Conservation (phyloP, 345 rosid genomes). For the Carallia brachiata region DNA sequence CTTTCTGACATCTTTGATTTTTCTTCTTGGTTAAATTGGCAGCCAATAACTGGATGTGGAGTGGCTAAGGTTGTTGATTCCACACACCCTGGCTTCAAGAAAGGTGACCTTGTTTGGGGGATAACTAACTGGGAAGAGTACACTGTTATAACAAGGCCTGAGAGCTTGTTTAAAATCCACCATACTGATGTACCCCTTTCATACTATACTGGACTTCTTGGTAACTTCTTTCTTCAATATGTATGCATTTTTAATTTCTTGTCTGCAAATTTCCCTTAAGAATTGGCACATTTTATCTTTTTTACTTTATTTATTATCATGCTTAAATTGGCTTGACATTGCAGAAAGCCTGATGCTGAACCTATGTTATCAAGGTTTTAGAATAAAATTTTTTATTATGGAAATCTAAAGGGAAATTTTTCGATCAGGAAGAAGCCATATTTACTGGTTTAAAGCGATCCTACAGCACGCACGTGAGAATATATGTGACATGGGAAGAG, state of each 20-base stretch:
- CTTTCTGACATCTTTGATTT: not conserved
- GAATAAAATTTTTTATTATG: no score
- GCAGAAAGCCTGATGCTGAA: no score
- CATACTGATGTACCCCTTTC: slow-evolving; percentile 26
- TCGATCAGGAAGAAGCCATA: no score
- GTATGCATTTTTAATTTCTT: not conserved
- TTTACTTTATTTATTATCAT: no score
- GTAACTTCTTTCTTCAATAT: slow-evolving; percentile 1
- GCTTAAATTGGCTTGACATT: no score
- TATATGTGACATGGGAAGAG: no score
- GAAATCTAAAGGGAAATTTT: no score
- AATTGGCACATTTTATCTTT: no score
- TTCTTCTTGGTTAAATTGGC: not conserved
- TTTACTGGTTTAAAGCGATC: no score
- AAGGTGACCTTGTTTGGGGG: slow-evolving; percentile 28
- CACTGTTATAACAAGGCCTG: slow-evolving; percentile 9
- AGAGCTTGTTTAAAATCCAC: slow-evolving; percentile 7
- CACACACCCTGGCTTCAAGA: slow-evolving; percentile 1
- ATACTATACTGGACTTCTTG: slow-evolving; percentile 31
- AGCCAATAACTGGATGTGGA: slow-evolving; percentile 20
- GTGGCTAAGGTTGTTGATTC: slow-evolving; percentile 24
- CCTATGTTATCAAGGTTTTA: no score
- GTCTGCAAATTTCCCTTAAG: not conserved
- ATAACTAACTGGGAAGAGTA: slow-evolving; percentile 27
- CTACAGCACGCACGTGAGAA: no score